Conservation (phyloP, 2,329 filamentous ascomycete genomes). For the Reticulascus tulasneorum region DNA sequence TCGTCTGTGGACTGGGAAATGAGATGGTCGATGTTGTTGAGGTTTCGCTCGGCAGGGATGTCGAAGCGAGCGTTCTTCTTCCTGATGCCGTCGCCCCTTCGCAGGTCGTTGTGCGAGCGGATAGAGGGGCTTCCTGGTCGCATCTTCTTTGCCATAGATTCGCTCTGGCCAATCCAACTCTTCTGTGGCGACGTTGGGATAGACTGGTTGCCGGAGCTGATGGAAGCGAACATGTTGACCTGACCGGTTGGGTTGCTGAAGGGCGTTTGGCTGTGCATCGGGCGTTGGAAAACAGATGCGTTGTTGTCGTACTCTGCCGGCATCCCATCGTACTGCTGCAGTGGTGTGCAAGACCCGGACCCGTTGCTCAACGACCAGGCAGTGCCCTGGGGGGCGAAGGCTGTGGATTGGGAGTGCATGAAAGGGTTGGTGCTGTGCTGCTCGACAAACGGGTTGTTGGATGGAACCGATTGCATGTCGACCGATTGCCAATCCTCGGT, state of each 20-base stretch:
- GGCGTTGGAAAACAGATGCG: slow-evolving; percentile 48
- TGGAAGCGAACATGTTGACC: slow-evolving; percentile 50
- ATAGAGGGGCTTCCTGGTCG: slow-evolving; percentile 64
- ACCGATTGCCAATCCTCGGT: slow-evolving; percentile 61
- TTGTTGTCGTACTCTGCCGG: slow-evolving; percentile 52
- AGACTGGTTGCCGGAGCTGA: slow-evolving; percentile 42
- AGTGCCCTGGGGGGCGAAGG: slow-evolving; percentile 35
- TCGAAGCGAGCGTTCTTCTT: slow-evolving; percentile 99
- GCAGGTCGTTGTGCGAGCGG: slow-evolving; percentile 71
- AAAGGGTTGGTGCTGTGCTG: slow-evolving; percentile 57
- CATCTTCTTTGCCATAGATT: slow-evolving; percentile 56
- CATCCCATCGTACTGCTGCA: slow-evolving; percentile 65
- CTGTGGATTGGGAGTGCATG: slow-evolving; percentile 46
- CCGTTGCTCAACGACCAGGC: slow-evolving; percentile 62
- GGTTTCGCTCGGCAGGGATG: slow-evolving; percentile 88
- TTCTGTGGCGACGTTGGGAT: slow-evolving; percentile 55
- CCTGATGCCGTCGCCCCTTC: slow-evolving; percentile 81
- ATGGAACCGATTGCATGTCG: slow-evolving; percentile 61
- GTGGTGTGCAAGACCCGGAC: slow-evolving; percentile 70
- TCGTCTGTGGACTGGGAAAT: slow-evolving; percentile 87
- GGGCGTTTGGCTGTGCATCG: slow-evolving; percentile 49
- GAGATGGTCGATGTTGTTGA: slow-evolving; percentile 90
- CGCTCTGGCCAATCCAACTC: slow-evolving; percentile 50
- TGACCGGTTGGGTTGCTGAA: slow-evolving; percentile 50
- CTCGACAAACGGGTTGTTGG: slow-evolving; percentile 61